phyloP scores from a whole-genome alignment of 2,329 filamentous ascomycete genomes.

The Alternaria brassicicola region DNA sequence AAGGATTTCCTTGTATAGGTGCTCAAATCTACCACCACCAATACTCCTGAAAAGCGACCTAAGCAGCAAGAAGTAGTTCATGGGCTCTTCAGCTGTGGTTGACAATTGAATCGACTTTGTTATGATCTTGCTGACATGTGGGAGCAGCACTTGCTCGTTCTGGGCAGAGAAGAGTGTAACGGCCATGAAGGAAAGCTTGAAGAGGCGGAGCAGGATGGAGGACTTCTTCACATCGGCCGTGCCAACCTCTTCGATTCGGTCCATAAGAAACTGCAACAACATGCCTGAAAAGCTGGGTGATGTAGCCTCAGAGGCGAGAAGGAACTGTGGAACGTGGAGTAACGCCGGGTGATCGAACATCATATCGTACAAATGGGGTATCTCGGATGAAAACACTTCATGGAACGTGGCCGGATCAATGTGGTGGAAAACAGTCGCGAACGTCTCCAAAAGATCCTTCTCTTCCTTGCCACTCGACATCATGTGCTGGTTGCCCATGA shows the following conservation, averaged over 20 bases:
- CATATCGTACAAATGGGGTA: constrained; percentile 94
- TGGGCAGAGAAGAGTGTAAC: constrained; percentile 93
- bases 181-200: constrained; percentile 99
- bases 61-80: constrained; percentile 96
- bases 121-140: constrained; percentile 96
- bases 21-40: constrained; percentile 94
- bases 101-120: constrained; percentile 97
- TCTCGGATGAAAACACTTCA: constrained; percentile 97
- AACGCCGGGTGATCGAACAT: constrained; percentile 96
- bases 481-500: constrained; percentile 94
- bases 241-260: constrained; percentile 92
- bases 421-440: constrained; percentile 97
- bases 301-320: constrained; percentile 97
- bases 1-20: constrained; percentile 96
- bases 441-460: constrained; percentile 95
- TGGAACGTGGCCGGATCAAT: constrained; percentile 98
- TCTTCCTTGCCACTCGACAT: constrained; percentile 93
- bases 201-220: constrained; percentile 88
- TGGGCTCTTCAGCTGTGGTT: constrained; percentile 93
- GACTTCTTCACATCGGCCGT: constrained; percentile 91
- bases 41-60: constrained; percentile 95
- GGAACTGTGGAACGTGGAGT: constrained; percentile 95
- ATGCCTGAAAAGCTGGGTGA: constrained; percentile 98
- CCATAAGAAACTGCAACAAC: constrained; percentile 97
- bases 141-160: constrained; percentile 93